A percentile compares a stretch with the other conserved stretches of the same genome.
These are phyloP conservation scores for Ophiosphaerella korrae DNA, from an alignment of 2,329 filamentous ascomycete species.

Conservation along the genomic window DNA sequence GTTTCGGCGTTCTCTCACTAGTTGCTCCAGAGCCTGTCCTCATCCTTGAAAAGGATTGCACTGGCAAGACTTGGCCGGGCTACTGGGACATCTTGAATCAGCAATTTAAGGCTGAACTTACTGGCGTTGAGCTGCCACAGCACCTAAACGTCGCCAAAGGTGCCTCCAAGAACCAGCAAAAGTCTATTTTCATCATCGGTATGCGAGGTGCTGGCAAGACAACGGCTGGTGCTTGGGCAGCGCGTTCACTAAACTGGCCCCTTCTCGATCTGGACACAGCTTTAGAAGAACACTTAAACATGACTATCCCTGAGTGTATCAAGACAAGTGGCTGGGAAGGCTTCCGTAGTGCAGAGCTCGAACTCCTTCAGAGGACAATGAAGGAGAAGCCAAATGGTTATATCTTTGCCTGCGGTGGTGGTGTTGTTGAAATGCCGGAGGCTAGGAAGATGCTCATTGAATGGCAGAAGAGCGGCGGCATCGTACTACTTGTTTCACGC, in stretches of 20 bases:
- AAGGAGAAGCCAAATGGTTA: conserved; percentile 75
- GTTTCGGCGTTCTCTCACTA: conserved; percentile 86
- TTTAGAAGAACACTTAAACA: conserved; percentile 74
- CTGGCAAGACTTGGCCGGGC: conserved; percentile 96
- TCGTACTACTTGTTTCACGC: conserved; percentile 84
- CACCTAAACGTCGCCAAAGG: conserved; percentile 43
- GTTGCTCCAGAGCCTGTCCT: conserved; percentile 73
- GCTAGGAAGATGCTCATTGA: conserved; percentile 76
- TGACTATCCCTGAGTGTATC: conserved; percentile 86
- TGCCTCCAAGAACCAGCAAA: conserved; percentile 46
- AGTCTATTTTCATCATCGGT: conserved; percentile 90
- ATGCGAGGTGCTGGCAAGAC: conserved; percentile 98
- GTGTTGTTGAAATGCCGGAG: conserved; percentile 83
- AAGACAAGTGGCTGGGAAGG: conserved; percentile 80
- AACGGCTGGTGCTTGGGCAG: conserved; percentile 86
- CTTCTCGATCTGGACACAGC: conserved; percentile 88
- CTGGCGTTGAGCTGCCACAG: conserved; percentile 67
- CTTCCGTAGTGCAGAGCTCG: conserved; percentile 80
- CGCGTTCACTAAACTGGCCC: conserved; percentile 73
- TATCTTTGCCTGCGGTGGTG: conserved; percentile 92
- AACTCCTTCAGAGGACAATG: conserved; percentile 73
- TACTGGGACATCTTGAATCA: conserved; percentile 93
- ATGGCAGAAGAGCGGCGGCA: conserved; percentile 77
- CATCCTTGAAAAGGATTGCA: conserved; percentile 88
- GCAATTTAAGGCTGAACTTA: conserved; percentile 76